phyloP scores from a whole-genome alignment of 192 early-diverging fungal genomes.

The Umbelopsis ramanniana region DNA sequence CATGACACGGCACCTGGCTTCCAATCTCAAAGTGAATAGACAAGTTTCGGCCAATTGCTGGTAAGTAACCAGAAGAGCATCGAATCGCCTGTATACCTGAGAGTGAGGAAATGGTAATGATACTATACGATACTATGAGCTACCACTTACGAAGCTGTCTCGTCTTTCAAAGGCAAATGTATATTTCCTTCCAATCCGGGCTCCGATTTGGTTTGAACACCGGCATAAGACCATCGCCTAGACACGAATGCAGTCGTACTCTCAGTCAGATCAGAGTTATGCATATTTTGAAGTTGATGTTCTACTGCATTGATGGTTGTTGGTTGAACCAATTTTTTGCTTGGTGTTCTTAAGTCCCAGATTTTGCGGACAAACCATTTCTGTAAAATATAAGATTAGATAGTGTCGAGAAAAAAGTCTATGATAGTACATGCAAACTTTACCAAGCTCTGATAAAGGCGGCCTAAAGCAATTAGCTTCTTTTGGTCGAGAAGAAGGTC shows the following conservation, averaged over 20 bases:
- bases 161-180: constrained; percentile 48
- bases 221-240: constrained; percentile 38
- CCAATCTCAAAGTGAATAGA: constrained; percentile 81
- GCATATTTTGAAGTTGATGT: neutral
- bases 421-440: constrained; percentile 41
- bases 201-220: constrained; percentile 26
- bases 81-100: constrained; percentile 47
- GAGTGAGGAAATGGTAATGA: neutral
- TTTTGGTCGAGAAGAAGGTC: constrained; percentile 89
- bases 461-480: constrained; percentile 71
- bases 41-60: constrained; percentile 77
- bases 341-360: constrained; percentile 48
- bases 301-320: constrained; percentile 3
- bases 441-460: constrained; percentile 85
- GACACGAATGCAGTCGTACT: constrained; percentile 7
- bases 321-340: neutral
- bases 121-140: neutral
- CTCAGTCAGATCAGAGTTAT: neutral
- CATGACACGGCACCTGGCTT: constrained; percentile 83
- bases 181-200: constrained; percentile 30
- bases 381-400: constrained; percentile 37
- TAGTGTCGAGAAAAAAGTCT: constrained; percentile 21
- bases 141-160: constrained; percentile 49
- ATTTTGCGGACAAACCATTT: constrained; percentile 70
- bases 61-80: constrained; percentile 63